A percentile compares a stretch with the other conserved stretches of the same genome.
These are phyloP conservation scores for Barbarea vulgaris DNA, from an alignment of 345 rosid species.

Conservation along the genomic window DNA sequence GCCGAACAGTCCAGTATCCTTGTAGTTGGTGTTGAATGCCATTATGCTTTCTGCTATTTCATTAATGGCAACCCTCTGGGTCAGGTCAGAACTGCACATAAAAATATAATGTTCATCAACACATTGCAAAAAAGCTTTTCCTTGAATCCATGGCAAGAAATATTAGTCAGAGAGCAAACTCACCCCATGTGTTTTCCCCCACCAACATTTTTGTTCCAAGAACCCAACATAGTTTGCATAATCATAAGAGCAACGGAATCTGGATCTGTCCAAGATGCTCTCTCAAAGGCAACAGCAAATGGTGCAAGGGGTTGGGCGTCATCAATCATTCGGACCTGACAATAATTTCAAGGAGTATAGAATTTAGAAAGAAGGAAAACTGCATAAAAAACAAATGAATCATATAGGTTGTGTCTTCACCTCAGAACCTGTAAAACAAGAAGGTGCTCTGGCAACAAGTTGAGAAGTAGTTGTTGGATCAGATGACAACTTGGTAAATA, in stretches of 20 bases:
- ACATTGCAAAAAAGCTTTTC: neutral
- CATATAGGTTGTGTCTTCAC: constrained; percentile 44
- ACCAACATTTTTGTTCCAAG: constrained; percentile 83
- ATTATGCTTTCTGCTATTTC: constrained; percentile 96
- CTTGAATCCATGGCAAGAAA: neutral
- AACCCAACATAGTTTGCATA: constrained; percentile 98
- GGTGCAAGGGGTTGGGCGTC: constrained; percentile 96
- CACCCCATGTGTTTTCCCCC: constrained; percentile 99
- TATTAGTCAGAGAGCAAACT: constrained; percentile 28
- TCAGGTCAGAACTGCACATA: constrained; percentile 76
- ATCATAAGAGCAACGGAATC: constrained; percentile 96
- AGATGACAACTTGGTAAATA: constrained; percentile 77
- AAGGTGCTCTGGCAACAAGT: constrained; percentile 79
- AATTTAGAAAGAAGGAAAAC: constrained; percentile 12
- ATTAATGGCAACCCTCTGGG: constrained; percentile 78
- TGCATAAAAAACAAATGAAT: neutral
- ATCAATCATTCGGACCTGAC: constrained; percentile 89
- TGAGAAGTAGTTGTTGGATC: constrained; percentile 90
- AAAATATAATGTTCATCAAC: constrained; percentile 34
- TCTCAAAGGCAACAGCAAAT: constrained; percentile 94
- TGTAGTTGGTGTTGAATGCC: constrained; percentile 99
- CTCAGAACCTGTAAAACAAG: constrained; percentile 97
- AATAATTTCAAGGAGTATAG: neutral
- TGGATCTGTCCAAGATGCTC: constrained; percentile 99
- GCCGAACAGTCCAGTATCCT: constrained; percentile 97